phyloP scores from a whole-genome alignment of 2,329 filamentous ascomycete genomes.

The Bipolaris oryzae region DNA sequence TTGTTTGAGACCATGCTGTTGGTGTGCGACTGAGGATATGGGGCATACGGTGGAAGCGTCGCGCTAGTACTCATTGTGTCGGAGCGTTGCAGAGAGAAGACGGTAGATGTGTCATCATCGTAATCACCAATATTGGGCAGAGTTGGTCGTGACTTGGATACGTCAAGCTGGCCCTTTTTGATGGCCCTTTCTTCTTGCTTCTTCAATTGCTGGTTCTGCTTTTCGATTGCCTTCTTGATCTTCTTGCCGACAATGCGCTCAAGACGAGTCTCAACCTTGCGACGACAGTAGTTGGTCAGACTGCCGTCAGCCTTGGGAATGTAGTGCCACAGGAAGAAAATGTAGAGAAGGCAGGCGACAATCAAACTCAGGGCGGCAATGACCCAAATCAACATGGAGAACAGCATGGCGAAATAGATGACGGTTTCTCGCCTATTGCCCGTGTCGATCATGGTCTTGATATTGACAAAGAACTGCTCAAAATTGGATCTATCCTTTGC shows the following conservation, averaged over 20 bases:
- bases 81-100: slow-evolving; percentile 44
- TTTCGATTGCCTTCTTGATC: slow-evolving; percentile 85
- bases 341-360: slow-evolving; percentile 77
- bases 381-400: slow-evolving; percentile 88
- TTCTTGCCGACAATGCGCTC: slow-evolving; percentile 83
- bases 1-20: slow-evolving; percentile 60
- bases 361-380: slow-evolving; percentile 76
- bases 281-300: slow-evolving; percentile 82
- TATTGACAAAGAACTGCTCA: slow-evolving; percentile 81
- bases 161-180: slow-evolving; percentile 54
- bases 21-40: slow-evolving; percentile 60
- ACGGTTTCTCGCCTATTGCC: slow-evolving; percentile 76
- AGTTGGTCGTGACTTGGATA: slow-evolving; percentile 44
- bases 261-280: slow-evolving; percentile 87
- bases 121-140: slow-evolving; percentile 50
- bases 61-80: slow-evolving; percentile 39
- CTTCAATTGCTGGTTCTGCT: slow-evolving; percentile 65
- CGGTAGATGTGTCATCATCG: slow-evolving; percentile 49
- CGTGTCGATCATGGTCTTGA: slow-evolving; percentile 72
- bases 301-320: slow-evolving; percentile 82
- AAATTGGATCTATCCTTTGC: slow-evolving; percentile 67
- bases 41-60: slow-evolving; percentile 52
- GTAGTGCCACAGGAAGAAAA: slow-evolving; percentile 91
- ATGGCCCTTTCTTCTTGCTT: slow-evolving; percentile 48
- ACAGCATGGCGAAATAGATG: slow-evolving; percentile 88